Evolutionary conservation across 1,139 yeast genomes (phyloP), one percentile per base, ranked within the genome.

Genomic region (Geotrichum phurueaensis): DNA sequence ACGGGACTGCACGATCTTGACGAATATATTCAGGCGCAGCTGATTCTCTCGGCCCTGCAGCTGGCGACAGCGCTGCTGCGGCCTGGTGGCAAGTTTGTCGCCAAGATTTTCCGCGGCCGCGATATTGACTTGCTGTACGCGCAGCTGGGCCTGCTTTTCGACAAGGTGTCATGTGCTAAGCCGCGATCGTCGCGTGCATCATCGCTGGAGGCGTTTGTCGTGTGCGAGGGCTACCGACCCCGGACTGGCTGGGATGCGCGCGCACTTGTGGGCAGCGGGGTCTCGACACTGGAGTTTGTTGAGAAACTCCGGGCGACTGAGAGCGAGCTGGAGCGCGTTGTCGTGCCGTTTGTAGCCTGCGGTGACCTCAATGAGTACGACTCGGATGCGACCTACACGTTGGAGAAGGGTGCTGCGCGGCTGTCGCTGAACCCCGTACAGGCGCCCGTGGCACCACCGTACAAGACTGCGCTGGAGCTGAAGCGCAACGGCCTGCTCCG

Each of bases 1-100:
- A 95, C 99, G 0, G 99, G 99, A 0, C 75, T 94, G 59, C 99
- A 95, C 71, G 99, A 95, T 74, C 78, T 94, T 64, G 99, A 94
- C 73, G 99, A 94, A 73, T 94, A 92, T 71, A 89, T 94, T 60
- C 99, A 94, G 75, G 97, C 96, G 1, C 99, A 94, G 71, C 79
- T 94, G 63, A 88, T 95, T 57, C 78, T 91, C 65, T 86, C 97
- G 49, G 99, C 99, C 1, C 77, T 94, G 59, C 96, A 91, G 69
- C 77, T 95, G 60, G 92, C 98, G 2, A 88, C 96, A 0, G 90
- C 97, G 69, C 79, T 94, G 29, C 78, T 94, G 65, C 84, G 87
- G 68, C 87, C 90, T 13, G 97, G 96, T 45, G 99, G 99, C 56
- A 79, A 87, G 0, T 94, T 94, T 77, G 96, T 92, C 49, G 99